Evolutionary conservation across 164 flowering plant species (phyloP), one percentile per base, ranked within the genome.

Genomic region (Saururus chinensis): DNA sequence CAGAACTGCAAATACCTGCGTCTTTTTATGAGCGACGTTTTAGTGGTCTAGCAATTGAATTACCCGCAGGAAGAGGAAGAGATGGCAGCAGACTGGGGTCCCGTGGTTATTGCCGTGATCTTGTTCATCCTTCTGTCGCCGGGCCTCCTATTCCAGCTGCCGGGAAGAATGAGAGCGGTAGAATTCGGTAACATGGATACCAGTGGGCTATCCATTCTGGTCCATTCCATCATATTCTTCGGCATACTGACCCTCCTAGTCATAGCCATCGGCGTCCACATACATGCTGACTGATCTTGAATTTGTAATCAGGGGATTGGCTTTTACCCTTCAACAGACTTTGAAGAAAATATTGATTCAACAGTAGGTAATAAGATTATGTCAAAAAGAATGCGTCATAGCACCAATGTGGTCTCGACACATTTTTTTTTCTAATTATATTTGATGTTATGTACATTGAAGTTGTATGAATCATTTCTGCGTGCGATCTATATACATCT

Each of bases 171-270:
- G 26, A 79, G 88, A 57, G 81, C 79, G 37, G 73, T 82, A 41
- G 93, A 87, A 71, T 87, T 84, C 49, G 93, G 93, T 12, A 87
- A 80, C 82, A 84, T 87, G 88, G 26, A 30, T 68, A 87, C 93
- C 0, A 87, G 93, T 64, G 89, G 89, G 40, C 76, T 87, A 16
- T 65, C 93, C 48, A 83, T 87, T 26, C 67, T 87, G 59, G 75
- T 83, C 60, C 93, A 87, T 64, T 78, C 93, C 7, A 51, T 84
- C 21, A 53, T 87, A 14, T 87, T 75, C 76, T 84, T 83, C 52
- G 76, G 84, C 59, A 74, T 81, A 52, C 19, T 71, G 66, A 84
- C 85, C 61, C 79, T 84, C 74, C 71, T 87, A 64, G 60, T 80
- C 57, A 68, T 87, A 35, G 89, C 89, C 1, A 60, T 87, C 21